Base-by-base conservation (phyloP, 768 basidiomycete genomes). In the Jaapia argillacea region DNA sequence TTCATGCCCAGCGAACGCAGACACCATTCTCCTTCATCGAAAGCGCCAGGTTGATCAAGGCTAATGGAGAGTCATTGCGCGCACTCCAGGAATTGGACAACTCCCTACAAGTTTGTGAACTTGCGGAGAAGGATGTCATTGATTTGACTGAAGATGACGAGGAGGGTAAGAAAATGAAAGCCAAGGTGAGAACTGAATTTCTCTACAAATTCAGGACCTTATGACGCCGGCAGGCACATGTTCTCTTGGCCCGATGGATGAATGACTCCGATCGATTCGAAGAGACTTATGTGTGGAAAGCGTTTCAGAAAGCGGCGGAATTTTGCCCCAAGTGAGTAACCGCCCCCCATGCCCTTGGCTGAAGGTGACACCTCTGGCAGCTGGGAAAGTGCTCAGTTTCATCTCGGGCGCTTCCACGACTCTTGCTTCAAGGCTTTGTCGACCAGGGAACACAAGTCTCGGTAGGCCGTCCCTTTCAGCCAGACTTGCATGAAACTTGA, bases 241-340 rank as follows among this genome's bases (percentile, higher is more conserved):
- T 85, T 24, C 69, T 96, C 7, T 79, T 82, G 27, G 90, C 89
- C 12, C 80, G 90, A 12, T 98, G 93, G 92, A 89, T 91, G 78
- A 74, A 80, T 40, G 91, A 97, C 46, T 82, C 87, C 0, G 88
- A 84, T 41, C 72, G 96, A 18, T 93, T 79, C 51, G 86, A 85
- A 7, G 62, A 66, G 16, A 71, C 72, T 16, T 63, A 70, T 1
- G 77, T 96, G 16, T 68, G 79, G 48, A 71, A 68, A 27, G 70
- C 74, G 6, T 82, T 84, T 55, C 58, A 66, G 31, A 63, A 61
- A 6, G 79, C 77, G 5, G 64, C 73, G 1, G 64, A 67, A 28
- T 56, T 75, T 43, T 68, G 70, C 41, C 61, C 72, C 23, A 69
- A 69, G 81, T 80, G 56, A 16, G 61, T 51, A 25, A 13, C 16